Evolutionary conservation across 805 yeast species (phyloP).

Genomic region (Cephaloascus albidus): DNA sequence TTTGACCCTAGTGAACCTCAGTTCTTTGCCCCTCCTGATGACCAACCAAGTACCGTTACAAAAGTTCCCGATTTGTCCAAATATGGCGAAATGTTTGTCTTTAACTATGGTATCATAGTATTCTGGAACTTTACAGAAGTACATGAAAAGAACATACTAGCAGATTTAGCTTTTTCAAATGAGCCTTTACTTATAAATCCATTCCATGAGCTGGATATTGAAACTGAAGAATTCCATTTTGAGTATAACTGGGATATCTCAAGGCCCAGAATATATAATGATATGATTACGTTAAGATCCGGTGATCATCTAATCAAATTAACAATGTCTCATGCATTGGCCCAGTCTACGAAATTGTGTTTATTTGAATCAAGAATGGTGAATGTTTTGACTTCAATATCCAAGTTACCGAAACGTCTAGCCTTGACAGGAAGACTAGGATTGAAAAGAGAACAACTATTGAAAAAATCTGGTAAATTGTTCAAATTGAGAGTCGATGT

Average conservation of each 20-base stretch:
- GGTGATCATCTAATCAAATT: slow-evolving; percentile 90
- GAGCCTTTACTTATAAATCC: slow-evolving; percentile 52
- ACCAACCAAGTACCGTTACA: background rate
- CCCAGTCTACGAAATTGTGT: slow-evolving; percentile 89
- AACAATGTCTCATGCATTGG: slow-evolving; percentile 93
- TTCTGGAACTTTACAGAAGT: slow-evolving; percentile 93
- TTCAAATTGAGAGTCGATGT: slow-evolving; percentile 91
- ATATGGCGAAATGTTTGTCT: slow-evolving; percentile 83
- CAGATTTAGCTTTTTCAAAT: slow-evolving; percentile 74
- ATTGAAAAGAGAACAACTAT: slow-evolving; percentile 70
- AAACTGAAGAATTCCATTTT: slow-evolving; percentile 80
- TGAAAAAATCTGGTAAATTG: slow-evolving; percentile 83
- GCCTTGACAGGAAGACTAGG: slow-evolving; percentile 89
- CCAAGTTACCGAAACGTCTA: slow-evolving; percentile 80
- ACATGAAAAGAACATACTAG: slow-evolving; percentile 88
- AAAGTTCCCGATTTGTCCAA: slow-evolving; percentile 36
- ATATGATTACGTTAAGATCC: slow-evolving; percentile 81
- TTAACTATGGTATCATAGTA: slow-evolving; percentile 92
- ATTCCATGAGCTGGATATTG: slow-evolving; percentile 80
- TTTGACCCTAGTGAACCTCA: slow-evolving; percentile 94
- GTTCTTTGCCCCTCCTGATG: slow-evolving; percentile 49
- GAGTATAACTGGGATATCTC: slow-evolving; percentile 57
- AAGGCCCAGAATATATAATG: slow-evolving; percentile 78
- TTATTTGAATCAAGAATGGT: slow-evolving; percentile 90
- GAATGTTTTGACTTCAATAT: slow-evolving; percentile 69